Conservation (phyloP, 306 rosid genomes). For the Pachyrhizus erosus region DNA sequence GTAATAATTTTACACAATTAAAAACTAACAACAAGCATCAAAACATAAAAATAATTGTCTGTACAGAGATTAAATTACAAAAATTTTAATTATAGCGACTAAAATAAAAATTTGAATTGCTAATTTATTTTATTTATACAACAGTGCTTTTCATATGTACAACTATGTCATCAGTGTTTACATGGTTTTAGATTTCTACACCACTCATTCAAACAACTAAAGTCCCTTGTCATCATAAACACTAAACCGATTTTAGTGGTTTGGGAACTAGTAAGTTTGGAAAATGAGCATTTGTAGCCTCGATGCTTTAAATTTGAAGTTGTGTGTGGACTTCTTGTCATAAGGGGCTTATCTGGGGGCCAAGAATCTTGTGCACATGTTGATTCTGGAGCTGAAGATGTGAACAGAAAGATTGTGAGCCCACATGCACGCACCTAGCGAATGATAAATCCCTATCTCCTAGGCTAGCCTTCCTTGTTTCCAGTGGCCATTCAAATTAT, state of each 20-base stretch:
- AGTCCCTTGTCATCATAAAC: neutral
- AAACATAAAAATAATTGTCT: too few species aligned
- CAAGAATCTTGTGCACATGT: slow-evolving; percentile 48
- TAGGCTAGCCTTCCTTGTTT: neutral
- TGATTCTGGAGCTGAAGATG: slow-evolving; percentile 7
- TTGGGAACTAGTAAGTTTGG: neutral
- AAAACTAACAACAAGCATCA: too few species aligned
- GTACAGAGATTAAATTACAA: too few species aligned
- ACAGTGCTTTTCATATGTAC: too few species aligned
- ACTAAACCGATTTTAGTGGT: neutral
- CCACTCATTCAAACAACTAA: neutral
- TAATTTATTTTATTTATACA: neutral
- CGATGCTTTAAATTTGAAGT: neutral
- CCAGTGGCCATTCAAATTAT: neutral
- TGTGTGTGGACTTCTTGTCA: neutral
- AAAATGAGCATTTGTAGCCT: neutral
- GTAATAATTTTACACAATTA: too few species aligned
- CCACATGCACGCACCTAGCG: slow-evolving; percentile 40
- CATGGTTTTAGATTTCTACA: neutral
- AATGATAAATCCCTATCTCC: slow-evolving; percentile 5
- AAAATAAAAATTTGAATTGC: too few species aligned
- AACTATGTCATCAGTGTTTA: too few species aligned
- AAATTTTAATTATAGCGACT: too few species aligned
- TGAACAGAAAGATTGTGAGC: slow-evolving; percentile 9
- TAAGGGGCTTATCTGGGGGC: slow-evolving; percentile 13